Percentiles rank a stretch among this genome's conserved stretches.
Evolutionary conservation across 192 early-diverging fungal genomes (phyloP).

Genomic region (Obelidium mucronatum): DNA sequence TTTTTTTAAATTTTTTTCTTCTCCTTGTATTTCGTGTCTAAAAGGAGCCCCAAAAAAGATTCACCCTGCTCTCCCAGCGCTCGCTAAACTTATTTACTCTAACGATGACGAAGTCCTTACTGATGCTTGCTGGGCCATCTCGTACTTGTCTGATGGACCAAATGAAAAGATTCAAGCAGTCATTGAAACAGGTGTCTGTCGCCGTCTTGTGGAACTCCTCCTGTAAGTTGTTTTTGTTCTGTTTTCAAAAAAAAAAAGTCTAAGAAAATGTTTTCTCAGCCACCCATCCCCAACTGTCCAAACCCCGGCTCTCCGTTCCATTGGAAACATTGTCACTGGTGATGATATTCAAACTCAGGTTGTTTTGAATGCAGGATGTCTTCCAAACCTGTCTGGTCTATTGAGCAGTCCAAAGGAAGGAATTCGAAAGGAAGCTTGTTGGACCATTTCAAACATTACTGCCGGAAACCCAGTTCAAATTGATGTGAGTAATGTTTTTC

Average conservation of each 20-base stretch:
- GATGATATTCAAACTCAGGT: constrained; percentile 98
- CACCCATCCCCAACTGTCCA: constrained; percentile 89
- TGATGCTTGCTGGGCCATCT: constrained; percentile 99
- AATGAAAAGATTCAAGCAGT: constrained; percentile 99
- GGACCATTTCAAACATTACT: constrained; percentile 99
- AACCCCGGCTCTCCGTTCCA: constrained; percentile 95
- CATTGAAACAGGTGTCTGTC: constrained; percentile 93
- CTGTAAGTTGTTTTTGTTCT: constrained; percentile 47
- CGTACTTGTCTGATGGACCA: constrained; percentile 96
- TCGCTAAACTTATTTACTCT: constrained; percentile 90
- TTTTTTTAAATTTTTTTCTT: constrained; percentile 3
- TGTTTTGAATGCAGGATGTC: constrained; percentile 88
- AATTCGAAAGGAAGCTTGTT: constrained; percentile 99
- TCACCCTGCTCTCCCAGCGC: constrained; percentile 81
- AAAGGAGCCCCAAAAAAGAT: constrained; percentile 63
- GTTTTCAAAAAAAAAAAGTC: background rate
- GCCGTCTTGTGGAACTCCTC: constrained; percentile 93
- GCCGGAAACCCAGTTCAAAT: constrained; percentile 94
- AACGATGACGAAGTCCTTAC: constrained; percentile 95
- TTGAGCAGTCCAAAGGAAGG: constrained; percentile 90
- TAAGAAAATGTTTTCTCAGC: constrained; percentile 3
- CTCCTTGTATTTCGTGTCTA: background rate
- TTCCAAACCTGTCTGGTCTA: constrained; percentile 81
- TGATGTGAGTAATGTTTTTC: constrained; percentile 51
- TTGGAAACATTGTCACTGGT: constrained; percentile 99